phyloP scores from a whole-genome alignment of 176 grass and related monocot genomes.

The Bromus sterilis region DNA sequence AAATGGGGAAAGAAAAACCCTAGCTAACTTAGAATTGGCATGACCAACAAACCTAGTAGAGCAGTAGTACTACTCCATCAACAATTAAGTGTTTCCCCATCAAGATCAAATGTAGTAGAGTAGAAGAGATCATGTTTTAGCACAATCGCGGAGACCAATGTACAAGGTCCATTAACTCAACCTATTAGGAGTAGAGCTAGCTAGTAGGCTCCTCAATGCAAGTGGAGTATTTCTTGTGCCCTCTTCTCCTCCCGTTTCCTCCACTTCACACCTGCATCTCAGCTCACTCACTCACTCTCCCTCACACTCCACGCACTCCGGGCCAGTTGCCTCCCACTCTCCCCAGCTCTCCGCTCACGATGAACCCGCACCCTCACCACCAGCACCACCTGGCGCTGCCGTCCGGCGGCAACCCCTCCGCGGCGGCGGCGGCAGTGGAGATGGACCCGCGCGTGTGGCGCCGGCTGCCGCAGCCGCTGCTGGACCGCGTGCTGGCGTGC shows the following conservation, averaged over 20 bases:
- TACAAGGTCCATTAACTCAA: not conserved
- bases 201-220: not conserved
- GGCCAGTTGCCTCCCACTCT: not conserved
- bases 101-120: not conserved
- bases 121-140: not conserved
- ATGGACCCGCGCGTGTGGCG: conserved; percentile 84
- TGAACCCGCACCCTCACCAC: conserved; percentile 15
- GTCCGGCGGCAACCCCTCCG: not conserved
- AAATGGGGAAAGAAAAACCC: too few relatives aligned
- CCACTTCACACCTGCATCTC: not conserved
- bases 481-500: conserved; percentile 83
- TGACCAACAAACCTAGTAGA: too few relatives aligned
- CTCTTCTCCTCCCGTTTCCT: not conserved
- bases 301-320: not conserved
- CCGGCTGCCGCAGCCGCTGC: conserved; percentile 58
- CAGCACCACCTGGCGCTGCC: conserved; percentile 1
- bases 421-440: not conserved
- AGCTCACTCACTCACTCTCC: not conserved
- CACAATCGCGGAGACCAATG: not conserved
- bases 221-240: conserved; percentile 1
- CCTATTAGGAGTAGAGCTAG: not conserved
- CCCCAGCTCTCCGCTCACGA: conserved; percentile 1
- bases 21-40: too few relatives aligned
- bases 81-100: not conserved
- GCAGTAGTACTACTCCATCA: too few relatives aligned